Percentiles rank a stretch among this genome's conserved stretches.
Evolutionary conservation across 2,329 filamentous ascomycete species (phyloP).

Genomic region (Colletotrichum simmondsii): DNA sequence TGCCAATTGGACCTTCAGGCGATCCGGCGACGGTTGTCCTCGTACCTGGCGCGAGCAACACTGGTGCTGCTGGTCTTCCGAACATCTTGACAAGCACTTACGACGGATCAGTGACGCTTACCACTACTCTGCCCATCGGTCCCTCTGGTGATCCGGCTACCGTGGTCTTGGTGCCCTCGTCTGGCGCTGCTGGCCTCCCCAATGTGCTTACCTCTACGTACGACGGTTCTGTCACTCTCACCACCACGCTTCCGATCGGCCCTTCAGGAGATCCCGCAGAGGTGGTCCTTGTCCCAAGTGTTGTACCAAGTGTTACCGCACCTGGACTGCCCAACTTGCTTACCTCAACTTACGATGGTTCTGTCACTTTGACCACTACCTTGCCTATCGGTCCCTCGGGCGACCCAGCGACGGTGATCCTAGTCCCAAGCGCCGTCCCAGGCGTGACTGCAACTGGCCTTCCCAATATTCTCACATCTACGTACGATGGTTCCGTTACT

Average conservation of each 20-base stretch:
- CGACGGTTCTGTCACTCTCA: not conserved
- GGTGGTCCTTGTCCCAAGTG: not conserved
- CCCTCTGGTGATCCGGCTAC: not conserved
- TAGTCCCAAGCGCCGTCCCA: not conserved
- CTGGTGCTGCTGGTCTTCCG: not conserved
- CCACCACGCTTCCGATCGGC: not conserved
- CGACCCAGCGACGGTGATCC: not conserved
- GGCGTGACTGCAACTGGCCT: not conserved
- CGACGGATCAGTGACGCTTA: not conserved
- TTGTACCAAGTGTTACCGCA: not conserved
- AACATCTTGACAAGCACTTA: not conserved
- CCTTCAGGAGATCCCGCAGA: not conserved
- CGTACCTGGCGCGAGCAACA: not conserved
- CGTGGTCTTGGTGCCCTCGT: not conserved
- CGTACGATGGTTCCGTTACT: not conserved
- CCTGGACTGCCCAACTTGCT: not conserved
- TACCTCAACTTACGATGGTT: conserved; percentile 2
- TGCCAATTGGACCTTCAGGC: not conserved
- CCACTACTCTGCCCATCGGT: not conserved
- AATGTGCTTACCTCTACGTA: not conserved
- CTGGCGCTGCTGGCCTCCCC: not conserved
- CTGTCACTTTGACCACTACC: not conserved
- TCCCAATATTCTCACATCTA: not conserved
- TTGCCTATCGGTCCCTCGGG: not conserved
- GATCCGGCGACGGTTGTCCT: not conserved